Percentiles rank a stretch among this genome's conserved stretches.
These are phyloP conservation scores for Diospyros lotus DNA, from an alignment of 148 eudicot genomes.

Conservation along the genomic window DNA sequence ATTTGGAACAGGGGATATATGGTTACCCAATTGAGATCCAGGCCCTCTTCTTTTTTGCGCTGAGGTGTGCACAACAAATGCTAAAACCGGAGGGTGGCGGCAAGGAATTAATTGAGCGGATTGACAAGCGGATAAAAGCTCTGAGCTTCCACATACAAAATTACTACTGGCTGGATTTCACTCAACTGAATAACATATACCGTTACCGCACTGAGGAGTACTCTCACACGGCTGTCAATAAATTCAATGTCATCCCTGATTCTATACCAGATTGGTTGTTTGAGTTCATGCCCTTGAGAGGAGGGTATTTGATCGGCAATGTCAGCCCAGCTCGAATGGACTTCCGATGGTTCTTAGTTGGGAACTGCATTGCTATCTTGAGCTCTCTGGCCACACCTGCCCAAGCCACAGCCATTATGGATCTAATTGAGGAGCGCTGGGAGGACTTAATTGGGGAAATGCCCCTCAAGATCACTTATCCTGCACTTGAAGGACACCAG, in stretches of 20 bases:
- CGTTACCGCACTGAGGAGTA: constrained; percentile 57
- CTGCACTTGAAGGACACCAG: constrained; percentile 56
- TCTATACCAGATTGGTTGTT: constrained; percentile 63
- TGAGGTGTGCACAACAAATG: constrained; percentile 52
- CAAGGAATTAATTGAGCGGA: constrained; percentile 46
- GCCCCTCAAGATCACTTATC: constrained; percentile 63
- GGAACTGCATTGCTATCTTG: constrained; percentile 57
- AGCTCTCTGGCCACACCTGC: constrained; percentile 44
- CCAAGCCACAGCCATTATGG: constrained; percentile 64
- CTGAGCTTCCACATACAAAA: constrained; percentile 54
- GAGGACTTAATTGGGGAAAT: constrained; percentile 59
- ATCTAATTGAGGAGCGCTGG: constrained; percentile 67
- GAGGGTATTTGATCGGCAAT: constrained; percentile 61
- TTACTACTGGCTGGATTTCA: constrained; percentile 65
- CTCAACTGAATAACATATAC: constrained; percentile 58
- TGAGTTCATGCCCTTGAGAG: constrained; percentile 49
- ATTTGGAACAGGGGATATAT: constrained; percentile 48
- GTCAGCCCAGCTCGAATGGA: constrained; percentile 76
- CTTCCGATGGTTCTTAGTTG: constrained; percentile 59
- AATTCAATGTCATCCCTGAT: constrained; percentile 57
- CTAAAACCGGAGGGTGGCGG: constrained; percentile 47
- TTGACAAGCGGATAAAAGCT: constrained; percentile 43
- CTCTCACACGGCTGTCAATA: constrained; percentile 62
- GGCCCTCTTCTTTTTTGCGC: constrained; percentile 66
- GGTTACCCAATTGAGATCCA: constrained; percentile 73